Evolutionary conservation across 148 eudicot species (phyloP).

Genomic region (Rhododendron griersonianum): DNA sequence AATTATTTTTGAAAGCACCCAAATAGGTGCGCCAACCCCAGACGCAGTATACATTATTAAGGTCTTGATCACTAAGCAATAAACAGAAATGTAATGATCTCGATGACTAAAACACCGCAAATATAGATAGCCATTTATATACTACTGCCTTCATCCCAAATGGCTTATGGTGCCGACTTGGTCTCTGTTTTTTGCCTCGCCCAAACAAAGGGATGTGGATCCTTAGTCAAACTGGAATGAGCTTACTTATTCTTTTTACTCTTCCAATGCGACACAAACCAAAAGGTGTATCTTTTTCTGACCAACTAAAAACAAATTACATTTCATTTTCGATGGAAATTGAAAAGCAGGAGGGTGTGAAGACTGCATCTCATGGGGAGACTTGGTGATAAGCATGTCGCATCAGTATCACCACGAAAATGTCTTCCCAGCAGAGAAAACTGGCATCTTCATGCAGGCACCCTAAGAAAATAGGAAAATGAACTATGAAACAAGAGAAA

Average conservation of each 20-base stretch:
- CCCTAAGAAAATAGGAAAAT: background rate
- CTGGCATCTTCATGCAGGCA: background rate
- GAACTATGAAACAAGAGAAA: background rate
- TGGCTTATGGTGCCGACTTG: background rate
- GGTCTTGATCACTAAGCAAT: background rate
- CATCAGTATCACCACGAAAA: background rate
- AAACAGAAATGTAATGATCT: background rate
- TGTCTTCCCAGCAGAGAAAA: background rate
- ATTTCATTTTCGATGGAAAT: background rate
- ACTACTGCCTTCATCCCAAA: background rate
- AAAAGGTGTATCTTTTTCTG: background rate
- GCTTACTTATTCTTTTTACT: background rate
- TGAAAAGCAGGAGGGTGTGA: background rate
- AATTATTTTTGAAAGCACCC: background rate
- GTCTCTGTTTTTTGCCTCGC: background rate
- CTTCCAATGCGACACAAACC: background rate
- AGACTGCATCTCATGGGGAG: background rate
- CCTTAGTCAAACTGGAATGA: background rate
- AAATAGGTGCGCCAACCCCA: background rate
- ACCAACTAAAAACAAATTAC: background rate
- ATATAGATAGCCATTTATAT: background rate
- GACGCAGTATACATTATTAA: background rate
- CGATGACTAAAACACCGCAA: background rate
- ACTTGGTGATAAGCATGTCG: background rate
- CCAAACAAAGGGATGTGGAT: background rate